A percentile compares a stretch with the other conserved stretches of the same genome.
phyloP scores from a whole-genome alignment of 768 basidiomycete genomes.

The Kwoniella shandongensis region DNA sequence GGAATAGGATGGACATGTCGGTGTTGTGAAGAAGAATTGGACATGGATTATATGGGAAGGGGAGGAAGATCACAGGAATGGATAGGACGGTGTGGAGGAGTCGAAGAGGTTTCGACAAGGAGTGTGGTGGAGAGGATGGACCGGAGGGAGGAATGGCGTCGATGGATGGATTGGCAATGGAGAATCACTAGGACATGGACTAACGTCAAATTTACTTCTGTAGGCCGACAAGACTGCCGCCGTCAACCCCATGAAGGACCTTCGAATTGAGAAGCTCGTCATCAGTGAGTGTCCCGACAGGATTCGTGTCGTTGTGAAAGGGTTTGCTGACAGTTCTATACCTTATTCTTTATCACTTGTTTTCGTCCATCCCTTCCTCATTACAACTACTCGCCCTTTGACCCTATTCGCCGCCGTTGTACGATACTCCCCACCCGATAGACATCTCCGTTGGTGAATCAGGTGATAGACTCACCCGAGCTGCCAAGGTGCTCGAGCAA shows the following conservation, averaged over 20 bases:
- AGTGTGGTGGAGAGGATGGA: not conserved
- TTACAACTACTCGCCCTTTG: not conserved
- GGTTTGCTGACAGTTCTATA: not conserved
- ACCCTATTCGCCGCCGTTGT: not conserved
- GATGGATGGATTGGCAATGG: not conserved
- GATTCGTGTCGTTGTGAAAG: not conserved
- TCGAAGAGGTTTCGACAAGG: not conserved
- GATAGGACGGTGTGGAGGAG: not conserved
- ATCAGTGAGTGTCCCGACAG: slow-evolving; percentile 74
- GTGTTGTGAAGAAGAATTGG: not conserved
- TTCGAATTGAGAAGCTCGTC: slow-evolving; percentile 95
- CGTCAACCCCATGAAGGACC: slow-evolving; percentile 90
- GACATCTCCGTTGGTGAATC: slow-evolving; percentile 99
- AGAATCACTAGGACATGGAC: slow-evolving; percentile 1
- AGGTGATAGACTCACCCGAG: slow-evolving; percentile 97
- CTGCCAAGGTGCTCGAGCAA: slow-evolving; percentile 98
- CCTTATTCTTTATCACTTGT: not conserved
- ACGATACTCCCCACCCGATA: slow-evolving; percentile 47
- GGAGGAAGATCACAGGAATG: not conserved
- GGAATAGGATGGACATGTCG: no score
- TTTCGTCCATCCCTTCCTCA: not conserved
- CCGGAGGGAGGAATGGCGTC: not conserved
- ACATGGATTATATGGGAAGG: not conserved
- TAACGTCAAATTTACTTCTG: slow-evolving; percentile 4
- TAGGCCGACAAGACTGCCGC: slow-evolving; percentile 56